A percentile compares a stretch with the other conserved stretches of the same genome.
phyloP scores from a whole-genome alignment of 73 alveolate genomes.

The Breviolum minutum region DNA sequence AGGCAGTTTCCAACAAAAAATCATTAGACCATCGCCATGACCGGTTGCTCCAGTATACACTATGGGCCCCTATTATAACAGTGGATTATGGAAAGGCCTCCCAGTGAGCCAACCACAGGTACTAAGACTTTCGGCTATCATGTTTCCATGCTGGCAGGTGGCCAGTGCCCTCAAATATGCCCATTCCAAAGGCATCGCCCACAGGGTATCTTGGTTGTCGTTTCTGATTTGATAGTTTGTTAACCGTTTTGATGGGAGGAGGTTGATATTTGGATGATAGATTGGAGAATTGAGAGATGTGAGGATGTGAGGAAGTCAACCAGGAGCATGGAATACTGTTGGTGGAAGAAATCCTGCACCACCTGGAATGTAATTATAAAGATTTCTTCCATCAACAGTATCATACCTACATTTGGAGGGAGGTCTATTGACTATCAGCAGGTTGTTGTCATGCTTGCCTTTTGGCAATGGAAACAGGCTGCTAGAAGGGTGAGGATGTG shows the following conservation, averaged over 20 bases:
- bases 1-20: not conserved
- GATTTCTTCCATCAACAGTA: too few species aligned
- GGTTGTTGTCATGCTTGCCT: not conserved
- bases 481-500: not conserved
- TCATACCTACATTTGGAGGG: too few species aligned
- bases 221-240: not conserved
- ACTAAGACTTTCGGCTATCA: not conserved
- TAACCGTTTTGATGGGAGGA: not conserved
- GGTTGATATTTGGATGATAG: too few species aligned
- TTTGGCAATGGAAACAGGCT: not conserved
- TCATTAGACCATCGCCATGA: not conserved
- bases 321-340: not conserved
- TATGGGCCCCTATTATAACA: not conserved
- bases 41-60: not conserved
- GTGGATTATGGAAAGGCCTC: too few species aligned
- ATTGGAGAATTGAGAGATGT: too few species aligned
- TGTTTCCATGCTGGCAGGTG: not conserved
- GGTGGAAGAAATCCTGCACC: not conserved
- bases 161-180: constrained; percentile 79
- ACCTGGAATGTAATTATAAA: too few species aligned
- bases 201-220: constrained; percentile 11
- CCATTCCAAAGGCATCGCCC: constrained; percentile 86
- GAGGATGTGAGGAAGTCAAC: too few species aligned
- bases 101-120: too few species aligned
- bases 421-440: too few species aligned